Percentiles rank a stretch among this genome's conserved stretches.
Conservation (phyloP, 2,329 filamentous ascomycete genomes). For the Albifimbria verrucaria region DNA sequence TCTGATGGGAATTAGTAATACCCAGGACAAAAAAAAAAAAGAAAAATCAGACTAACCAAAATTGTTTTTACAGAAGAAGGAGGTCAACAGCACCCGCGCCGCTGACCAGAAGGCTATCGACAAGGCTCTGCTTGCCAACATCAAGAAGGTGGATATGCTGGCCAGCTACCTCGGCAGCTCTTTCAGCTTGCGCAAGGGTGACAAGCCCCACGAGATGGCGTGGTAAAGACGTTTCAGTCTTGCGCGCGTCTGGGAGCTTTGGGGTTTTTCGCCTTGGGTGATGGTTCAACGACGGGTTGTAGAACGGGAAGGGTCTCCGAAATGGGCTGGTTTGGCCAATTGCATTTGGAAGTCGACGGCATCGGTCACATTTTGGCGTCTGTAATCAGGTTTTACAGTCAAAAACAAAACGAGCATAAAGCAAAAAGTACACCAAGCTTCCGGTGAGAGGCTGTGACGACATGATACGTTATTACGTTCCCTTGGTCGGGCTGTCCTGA, state of each 20-base stretch:
- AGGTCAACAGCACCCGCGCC: constrained; percentile 84
- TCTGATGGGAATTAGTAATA: neutral
- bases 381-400: constrained; percentile 64
- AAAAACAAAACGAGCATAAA: constrained; percentile 48
- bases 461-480: constrained; percentile 17
- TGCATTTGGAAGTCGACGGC: constrained; percentile 65
- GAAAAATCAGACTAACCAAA: neutral
- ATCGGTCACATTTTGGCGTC: constrained; percentile 65
- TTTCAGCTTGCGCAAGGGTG: constrained; percentile 98
- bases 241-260: constrained; percentile 22
- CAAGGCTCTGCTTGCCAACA: constrained; percentile 89
- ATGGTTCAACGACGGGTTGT: constrained; percentile 36
- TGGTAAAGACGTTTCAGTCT: constrained; percentile 65
- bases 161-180: constrained; percentile 89
- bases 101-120: constrained; percentile 98
- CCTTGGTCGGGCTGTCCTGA: constrained; percentile 4
- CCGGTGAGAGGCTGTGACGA: constrained; percentile 28
- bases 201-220: constrained; percentile 99
- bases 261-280: constrained; percentile 13
- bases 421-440: constrained; percentile 34
- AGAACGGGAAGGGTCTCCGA: constrained; percentile 43
- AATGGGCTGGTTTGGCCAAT: constrained; percentile 58
- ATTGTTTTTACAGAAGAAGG: constrained; percentile 76
- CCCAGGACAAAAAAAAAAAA: too few relatives aligned
- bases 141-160: constrained; percentile 98